A percentile compares a stretch with the other conserved stretches of the same genome.
These are phyloP conservation scores for Volvox reticuliferus DNA, from an alignment of 139 green algal genomes.

Conservation along the genomic window DNA sequence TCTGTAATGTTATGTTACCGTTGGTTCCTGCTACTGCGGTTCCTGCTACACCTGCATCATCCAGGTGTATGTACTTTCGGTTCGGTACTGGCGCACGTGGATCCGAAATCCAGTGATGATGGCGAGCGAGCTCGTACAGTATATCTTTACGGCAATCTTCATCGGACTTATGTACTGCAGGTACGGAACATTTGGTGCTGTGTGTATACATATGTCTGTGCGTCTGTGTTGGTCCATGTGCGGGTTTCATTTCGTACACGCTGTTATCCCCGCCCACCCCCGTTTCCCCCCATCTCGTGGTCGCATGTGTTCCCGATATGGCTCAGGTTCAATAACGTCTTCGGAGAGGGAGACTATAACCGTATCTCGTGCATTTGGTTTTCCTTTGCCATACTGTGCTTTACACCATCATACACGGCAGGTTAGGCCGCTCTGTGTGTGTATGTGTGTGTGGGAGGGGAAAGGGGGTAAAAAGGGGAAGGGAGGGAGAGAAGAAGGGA, in stretches of 20 bases:
- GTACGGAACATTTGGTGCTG: not conserved
- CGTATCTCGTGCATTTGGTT: constrained; percentile 60
- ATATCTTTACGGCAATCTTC: constrained; percentile 52
- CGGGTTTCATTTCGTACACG: too few relatives aligned
- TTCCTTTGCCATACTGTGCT: constrained; percentile 55
- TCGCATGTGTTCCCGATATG: too few relatives aligned
- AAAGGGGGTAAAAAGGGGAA: too few relatives aligned
- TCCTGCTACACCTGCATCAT: not conserved
- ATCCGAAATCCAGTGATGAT: constrained; percentile 57
- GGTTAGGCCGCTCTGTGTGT: not conserved
- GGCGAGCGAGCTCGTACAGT: constrained; percentile 53
- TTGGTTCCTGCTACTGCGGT: too few relatives aligned
- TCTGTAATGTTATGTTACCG: too few relatives aligned
- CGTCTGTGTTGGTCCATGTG: not conserved
- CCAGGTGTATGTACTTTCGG: constrained; percentile 40
- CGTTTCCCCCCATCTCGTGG: too few relatives aligned
- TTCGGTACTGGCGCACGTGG: constrained; percentile 46
- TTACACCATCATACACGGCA: constrained; percentile 54
- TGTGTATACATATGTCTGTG: not conserved
- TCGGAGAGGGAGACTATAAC: constrained; percentile 49
- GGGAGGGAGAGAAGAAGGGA: too few relatives aligned
- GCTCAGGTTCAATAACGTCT: constrained; percentile 20
- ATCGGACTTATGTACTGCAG: constrained; percentile 45
- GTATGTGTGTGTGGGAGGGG: not conserved
- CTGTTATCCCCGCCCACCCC: too few relatives aligned